A percentile compares a stretch with the other conserved stretches of the same genome.
Evolutionary conservation across 1,139 yeast genomes (phyloP).

Genomic region (Nadsonia commutata): DNA sequence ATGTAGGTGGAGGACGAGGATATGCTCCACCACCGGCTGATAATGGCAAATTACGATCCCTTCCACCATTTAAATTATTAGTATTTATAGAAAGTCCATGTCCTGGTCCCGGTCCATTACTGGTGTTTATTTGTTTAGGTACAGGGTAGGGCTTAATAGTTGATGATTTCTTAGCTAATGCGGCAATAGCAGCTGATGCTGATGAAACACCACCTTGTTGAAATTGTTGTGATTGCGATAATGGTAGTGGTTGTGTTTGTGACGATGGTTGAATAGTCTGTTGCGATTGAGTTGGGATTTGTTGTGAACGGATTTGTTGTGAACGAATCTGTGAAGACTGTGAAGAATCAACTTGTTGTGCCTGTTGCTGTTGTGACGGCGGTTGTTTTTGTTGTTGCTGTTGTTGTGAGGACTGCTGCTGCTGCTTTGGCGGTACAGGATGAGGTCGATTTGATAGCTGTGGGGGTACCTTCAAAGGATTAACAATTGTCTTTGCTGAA

Average conservation of each 20-base stretch:
- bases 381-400: constrained; percentile 6
- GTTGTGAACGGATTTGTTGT: constrained; percentile 16
- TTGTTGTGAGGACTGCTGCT: constrained; percentile 5
- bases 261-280: constrained; percentile 16
- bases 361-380: constrained; percentile 4
- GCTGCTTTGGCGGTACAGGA: constrained; percentile 5
- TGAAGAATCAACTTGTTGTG: no score
- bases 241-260: constrained; percentile 13
- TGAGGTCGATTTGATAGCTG: not conserved
- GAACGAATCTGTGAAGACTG: no score
- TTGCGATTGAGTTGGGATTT: constrained; percentile 19
- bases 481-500: constrained; percentile 11
- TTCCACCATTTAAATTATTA: no score
- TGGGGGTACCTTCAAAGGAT: constrained; percentile 7
- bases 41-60: no score
- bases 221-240: constrained; percentile 13
- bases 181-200: constrained; percentile 22
- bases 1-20: no score
- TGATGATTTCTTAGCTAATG: constrained; percentile 12
- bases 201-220: not conserved
- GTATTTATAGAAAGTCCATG: no score
- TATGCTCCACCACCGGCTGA: no score
- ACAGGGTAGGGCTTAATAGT: no score
- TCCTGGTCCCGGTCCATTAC: no score
- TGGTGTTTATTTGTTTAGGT: no score